A percentile compares a stretch with the other conserved stretches of the same genome.
phyloP scores from a whole-genome alignment of 1,284 basidiomycete genomes.

The Agroathelia rolfsii region DNA sequence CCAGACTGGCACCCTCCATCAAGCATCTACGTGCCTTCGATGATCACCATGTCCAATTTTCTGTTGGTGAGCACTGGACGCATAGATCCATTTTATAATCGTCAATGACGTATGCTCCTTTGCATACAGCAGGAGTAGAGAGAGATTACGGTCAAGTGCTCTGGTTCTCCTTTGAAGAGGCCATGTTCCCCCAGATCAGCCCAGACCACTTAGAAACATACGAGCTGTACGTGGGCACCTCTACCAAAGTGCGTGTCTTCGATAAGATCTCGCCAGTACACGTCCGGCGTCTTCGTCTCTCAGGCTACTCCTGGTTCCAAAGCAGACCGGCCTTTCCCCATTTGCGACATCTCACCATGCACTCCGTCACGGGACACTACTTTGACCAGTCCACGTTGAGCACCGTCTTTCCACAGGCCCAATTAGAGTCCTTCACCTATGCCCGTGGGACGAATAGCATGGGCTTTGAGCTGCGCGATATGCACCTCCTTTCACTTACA shows the following conservation, averaged over 20 bases:
- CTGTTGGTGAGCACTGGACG: constrained; percentile 2
- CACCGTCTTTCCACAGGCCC: constrained; percentile 18
- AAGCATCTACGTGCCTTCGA: constrained; percentile 29
- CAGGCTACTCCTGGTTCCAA: constrained; percentile 22
- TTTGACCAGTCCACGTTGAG: constrained; percentile 25
- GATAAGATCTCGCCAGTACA: constrained; percentile 17
- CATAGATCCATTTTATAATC: no score
- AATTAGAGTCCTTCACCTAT: constrained; percentile 27
- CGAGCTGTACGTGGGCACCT: constrained; percentile 24
- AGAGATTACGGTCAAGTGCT: constrained; percentile 16
- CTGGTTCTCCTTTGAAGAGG: constrained; percentile 25
- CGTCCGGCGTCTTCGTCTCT: constrained; percentile 25
- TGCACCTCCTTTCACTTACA: constrained; percentile 24
- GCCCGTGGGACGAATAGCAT: constrained; percentile 23
- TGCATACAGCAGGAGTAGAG: no score
- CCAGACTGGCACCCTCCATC: constrained; percentile 22
- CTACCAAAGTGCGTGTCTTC: constrained; percentile 22
- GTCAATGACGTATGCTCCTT: constrained; percentile 12
- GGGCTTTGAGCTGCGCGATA: constrained; percentile 29
- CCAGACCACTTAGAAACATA: constrained; percentile 20
- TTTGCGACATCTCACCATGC: constrained; percentile 23
- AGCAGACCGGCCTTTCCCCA: constrained; percentile 13
- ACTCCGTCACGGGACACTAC: constrained; percentile 25
- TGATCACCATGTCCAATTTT: constrained; percentile 9
- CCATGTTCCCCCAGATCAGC: constrained; percentile 25